Percentiles rank a stretch among this genome's conserved stretches.
phyloP scores from a whole-genome alignment of 83 land plant species.

The Isoetes engelmannii region DNA sequence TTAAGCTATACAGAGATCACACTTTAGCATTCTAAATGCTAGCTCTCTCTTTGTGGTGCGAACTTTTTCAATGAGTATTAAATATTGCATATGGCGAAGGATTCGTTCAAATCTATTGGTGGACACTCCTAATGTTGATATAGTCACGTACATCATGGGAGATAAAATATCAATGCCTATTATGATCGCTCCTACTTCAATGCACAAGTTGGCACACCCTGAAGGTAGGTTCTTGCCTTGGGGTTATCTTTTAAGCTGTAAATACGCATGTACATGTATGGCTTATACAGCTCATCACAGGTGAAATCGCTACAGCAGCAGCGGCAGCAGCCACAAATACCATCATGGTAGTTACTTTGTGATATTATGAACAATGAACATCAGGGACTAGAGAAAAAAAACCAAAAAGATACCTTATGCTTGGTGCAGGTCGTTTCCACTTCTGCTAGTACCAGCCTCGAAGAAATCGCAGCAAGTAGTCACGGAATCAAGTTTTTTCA shows the following conservation, averaged over 20 bases:
- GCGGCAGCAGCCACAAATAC: background rate
- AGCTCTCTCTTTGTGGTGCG: too few relatives aligned
- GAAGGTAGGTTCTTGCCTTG: background rate
- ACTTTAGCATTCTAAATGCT: too few relatives aligned
- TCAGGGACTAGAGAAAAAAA: background rate
- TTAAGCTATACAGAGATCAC: too few relatives aligned
- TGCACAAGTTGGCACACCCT: slow-evolving; percentile 4
- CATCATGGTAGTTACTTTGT: background rate
- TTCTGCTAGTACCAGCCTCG: background rate
- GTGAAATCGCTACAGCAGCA: slow-evolving; percentile 1
- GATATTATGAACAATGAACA: background rate
- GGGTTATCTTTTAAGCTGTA: background rate
- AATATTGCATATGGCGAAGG: background rate
- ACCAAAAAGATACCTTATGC: background rate
- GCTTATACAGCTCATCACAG: background rate
- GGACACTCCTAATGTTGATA: background rate
- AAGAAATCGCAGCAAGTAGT: background rate
- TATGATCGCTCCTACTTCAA: slow-evolving; percentile 3
- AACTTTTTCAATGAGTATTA: too few relatives aligned
- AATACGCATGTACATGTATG: background rate
- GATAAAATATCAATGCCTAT: background rate
- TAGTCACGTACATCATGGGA: background rate
- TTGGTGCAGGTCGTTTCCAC: slow-evolving; percentile 2
- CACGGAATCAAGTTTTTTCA: background rate
- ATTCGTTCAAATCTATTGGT: background rate